Percentiles rank a stretch among this genome's conserved stretches.
These are phyloP conservation scores for Linnemannia hyalina DNA, from an alignment of 192 early-diverging fungal species.

Conservation along the genomic window DNA sequence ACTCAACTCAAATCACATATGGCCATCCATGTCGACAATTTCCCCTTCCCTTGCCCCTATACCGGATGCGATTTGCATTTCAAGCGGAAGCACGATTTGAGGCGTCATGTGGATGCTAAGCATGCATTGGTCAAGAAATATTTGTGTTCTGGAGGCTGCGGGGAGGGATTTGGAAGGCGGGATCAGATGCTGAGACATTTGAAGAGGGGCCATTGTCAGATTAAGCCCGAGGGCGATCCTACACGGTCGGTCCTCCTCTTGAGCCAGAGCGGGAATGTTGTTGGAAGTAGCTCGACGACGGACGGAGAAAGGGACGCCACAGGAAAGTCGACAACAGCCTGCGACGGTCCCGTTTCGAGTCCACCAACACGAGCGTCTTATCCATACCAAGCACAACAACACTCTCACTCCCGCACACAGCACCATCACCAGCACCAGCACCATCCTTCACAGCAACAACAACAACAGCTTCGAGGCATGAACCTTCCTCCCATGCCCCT, in stretches of 20 bases:
- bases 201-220: slow-evolving; percentile 28
- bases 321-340: neutral
- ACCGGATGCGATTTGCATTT: slow-evolving; percentile 49
- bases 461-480: neutral
- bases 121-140: slow-evolving; percentile 56
- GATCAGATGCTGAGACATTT: slow-evolving; percentile 53
- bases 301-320: neutral
- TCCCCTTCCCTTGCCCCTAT: slow-evolving; percentile 55
- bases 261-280: neutral
- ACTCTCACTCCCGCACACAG: neutral
- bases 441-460: neutral
- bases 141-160: slow-evolving; percentile 47
- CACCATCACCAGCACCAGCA: neutral
- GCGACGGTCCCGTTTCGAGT: neutral
- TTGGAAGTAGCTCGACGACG: neutral
- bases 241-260: neutral
- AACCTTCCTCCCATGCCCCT: neutral
- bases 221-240: neutral
- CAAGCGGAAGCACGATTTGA: slow-evolving; percentile 60
- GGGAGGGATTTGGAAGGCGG: slow-evolving; percentile 51
- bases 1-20: slow-evolving; percentile 58
- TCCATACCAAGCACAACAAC: neutral
- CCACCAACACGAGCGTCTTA: neutral
- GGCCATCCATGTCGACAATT: slow-evolving; percentile 54
- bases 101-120: slow-evolving; percentile 58